A percentile compares a stretch with the other conserved stretches of the same genome.
phyloP scores from a whole-genome alignment of 2,329 filamentous ascomycete genomes.

The Lachnellula willkommii region DNA sequence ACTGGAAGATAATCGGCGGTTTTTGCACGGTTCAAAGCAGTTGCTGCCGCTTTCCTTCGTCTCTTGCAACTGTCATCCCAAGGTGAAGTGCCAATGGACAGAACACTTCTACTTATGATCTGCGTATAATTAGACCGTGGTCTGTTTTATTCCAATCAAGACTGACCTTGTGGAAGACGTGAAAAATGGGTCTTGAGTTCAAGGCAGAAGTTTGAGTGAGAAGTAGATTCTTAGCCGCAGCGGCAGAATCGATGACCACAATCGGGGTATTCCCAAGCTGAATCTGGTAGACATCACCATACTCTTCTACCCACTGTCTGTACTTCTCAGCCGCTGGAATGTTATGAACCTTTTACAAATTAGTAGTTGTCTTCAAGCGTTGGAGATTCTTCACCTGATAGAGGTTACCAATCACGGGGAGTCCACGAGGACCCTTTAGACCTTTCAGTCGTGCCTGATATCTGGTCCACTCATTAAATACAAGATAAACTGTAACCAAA shows the following conservation, averaged over 20 bases:
- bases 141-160: background rate
- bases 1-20: too few relatives aligned
- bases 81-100: slow-evolving; percentile 43
- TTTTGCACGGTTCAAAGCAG: slow-evolving; percentile 52
- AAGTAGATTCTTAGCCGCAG: slow-evolving; percentile 46
- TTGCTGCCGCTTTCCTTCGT: slow-evolving; percentile 58
- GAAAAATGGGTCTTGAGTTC: slow-evolving; percentile 51
- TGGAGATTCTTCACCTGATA: slow-evolving; percentile 30
- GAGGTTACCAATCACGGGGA: slow-evolving; percentile 50
- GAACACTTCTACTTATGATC: slow-evolving; percentile 33
- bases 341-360: background rate
- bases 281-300: slow-evolving; percentile 49
- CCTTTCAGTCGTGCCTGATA: slow-evolving; percentile 39
- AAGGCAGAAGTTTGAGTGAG: slow-evolving; percentile 45
- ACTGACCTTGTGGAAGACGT: slow-evolving; percentile 52
- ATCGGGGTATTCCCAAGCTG: slow-evolving; percentile 51
- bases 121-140: slow-evolving; percentile 37
- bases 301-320: slow-evolving; percentile 46
- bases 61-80: slow-evolving; percentile 65
- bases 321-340: slow-evolving; percentile 46
- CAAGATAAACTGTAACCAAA: background rate
- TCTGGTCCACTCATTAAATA: slow-evolving; percentile 2
- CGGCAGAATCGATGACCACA: slow-evolving; percentile 51
- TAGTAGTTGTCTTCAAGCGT: background rate
- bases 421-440: slow-evolving; percentile 42